These are phyloP conservation scores for Cnidoscolus chayamansa DNA, from an alignment of 441 rosid species.

Conservation along the genomic window DNA sequence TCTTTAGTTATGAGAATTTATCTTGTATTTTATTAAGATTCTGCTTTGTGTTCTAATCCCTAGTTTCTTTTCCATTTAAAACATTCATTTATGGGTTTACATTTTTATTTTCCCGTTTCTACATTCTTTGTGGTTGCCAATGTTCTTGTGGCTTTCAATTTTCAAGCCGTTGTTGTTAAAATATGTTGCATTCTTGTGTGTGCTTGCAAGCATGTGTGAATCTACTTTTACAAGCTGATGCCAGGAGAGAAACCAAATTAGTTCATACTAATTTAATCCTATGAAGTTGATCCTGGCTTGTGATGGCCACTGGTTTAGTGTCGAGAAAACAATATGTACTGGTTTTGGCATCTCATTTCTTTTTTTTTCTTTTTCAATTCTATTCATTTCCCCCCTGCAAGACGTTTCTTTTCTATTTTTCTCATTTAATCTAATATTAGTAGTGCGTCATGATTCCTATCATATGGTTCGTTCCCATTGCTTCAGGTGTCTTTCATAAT, in stretches of 20 bases:
- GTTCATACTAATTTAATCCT: not conserved
- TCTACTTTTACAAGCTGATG: not conserved
- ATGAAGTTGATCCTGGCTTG: not conserved
- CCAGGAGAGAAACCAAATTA: not conserved
- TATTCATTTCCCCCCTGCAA: not conserved
- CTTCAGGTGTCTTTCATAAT: slow-evolving; percentile 7
- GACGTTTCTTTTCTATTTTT: slow-evolving; percentile 3
- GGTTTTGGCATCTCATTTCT: not conserved
- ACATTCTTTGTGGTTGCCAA: not conserved
- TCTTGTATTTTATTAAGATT: slow-evolving; percentile 1
- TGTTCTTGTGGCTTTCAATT: slow-evolving; percentile 11
- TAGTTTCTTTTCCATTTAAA: not conserved
- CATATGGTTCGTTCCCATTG: not conserved
- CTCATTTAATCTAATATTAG: not conserved
- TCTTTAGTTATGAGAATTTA: slow-evolving; percentile 14
- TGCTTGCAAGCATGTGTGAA: too few relatives aligned
- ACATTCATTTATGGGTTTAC: not conserved
- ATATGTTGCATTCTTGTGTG: not conserved
- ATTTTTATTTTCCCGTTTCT: not conserved
- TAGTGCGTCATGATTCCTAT: not conserved
- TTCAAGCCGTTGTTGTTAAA: slow-evolving; percentile 8
- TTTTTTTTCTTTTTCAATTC: not conserved
- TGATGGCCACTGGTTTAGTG: not conserved
- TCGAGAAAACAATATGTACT: not conserved
- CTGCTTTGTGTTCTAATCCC: not conserved